Conservation (phyloP, 768 basidiomycete genomes). For the Suillus bovinus region DNA sequence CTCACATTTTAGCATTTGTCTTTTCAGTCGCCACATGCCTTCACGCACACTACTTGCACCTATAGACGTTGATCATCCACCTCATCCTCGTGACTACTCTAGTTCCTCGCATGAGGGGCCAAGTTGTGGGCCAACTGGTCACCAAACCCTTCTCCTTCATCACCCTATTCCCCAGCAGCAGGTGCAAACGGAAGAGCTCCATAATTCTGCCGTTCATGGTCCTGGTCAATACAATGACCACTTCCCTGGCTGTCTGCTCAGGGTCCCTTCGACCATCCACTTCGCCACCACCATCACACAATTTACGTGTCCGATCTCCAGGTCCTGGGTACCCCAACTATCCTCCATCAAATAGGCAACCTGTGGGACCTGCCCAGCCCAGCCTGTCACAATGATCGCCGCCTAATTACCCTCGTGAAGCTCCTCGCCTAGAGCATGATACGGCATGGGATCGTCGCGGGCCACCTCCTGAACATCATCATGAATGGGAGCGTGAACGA, state of each 20-base stretch:
- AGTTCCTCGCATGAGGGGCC: slow-evolving; percentile 43
- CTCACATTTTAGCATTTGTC: too few relatives aligned
- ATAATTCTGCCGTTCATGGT: slow-evolving; percentile 38
- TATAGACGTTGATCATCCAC: slow-evolving; percentile 68
- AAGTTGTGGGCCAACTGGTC: slow-evolving; percentile 55
- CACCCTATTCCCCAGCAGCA: slow-evolving; percentile 67
- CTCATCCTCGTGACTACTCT: slow-evolving; percentile 57
- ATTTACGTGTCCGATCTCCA: slow-evolving; percentile 50
- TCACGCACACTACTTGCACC: slow-evolving; percentile 75
- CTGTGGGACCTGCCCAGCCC: slow-evolving; percentile 52
- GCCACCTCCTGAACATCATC: slow-evolving; percentile 43
- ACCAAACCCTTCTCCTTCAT: slow-evolving; percentile 61
- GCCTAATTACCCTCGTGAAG: slow-evolving; percentile 55
- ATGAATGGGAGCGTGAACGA: slow-evolving; percentile 54
- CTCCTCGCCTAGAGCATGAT: slow-evolving; percentile 52
- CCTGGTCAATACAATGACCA: slow-evolving; percentile 57
- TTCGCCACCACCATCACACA: slow-evolving; percentile 54
- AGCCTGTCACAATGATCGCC: slow-evolving; percentile 57
- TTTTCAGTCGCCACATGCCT: slow-evolving; percentile 60
- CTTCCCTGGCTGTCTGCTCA: slow-evolving; percentile 47
- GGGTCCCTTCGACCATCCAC: slow-evolving; percentile 58
- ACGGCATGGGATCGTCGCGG: slow-evolving; percentile 60
- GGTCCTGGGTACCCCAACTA: slow-evolving; percentile 50
- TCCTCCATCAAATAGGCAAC: slow-evolving; percentile 46
- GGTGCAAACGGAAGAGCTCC: slow-evolving; percentile 51